Percentiles rank a stretch among this genome's conserved stretches.
Evolutionary conservation across 2,329 filamentous ascomycete genomes (phyloP).

Genomic region (Pseudogymnoascus sp.): DNA sequence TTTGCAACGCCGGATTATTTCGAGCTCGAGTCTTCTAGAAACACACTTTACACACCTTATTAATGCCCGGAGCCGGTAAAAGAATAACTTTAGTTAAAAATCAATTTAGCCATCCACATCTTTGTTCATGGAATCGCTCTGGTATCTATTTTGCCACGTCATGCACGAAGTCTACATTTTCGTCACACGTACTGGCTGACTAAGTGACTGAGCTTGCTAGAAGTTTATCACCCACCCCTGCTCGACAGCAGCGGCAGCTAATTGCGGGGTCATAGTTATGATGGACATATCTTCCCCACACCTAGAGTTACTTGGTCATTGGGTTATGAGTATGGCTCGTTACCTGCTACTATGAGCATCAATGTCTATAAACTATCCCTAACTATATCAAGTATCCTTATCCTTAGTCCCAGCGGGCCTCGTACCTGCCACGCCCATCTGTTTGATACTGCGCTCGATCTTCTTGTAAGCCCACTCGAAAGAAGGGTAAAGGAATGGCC

Average conservation of each 20-base stretch:
- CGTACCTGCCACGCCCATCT: slow-evolving; percentile 31
- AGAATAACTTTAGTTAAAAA: too few species aligned
- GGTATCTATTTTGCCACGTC: background rate
- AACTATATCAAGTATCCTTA: slow-evolving; percentile 6
- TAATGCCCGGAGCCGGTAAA: too few species aligned
- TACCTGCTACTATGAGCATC: background rate
- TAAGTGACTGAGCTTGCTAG: background rate
- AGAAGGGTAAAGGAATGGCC: slow-evolving; percentile 46
- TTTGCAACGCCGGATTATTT: background rate
- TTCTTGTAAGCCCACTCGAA: slow-evolving; percentile 31
- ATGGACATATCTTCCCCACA: too few species aligned
- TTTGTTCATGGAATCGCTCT: background rate
- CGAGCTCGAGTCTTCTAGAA: too few species aligned
- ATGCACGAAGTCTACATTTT: background rate
- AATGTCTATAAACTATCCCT: background rate
- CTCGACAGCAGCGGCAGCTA: background rate
- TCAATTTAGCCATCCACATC: too few species aligned
- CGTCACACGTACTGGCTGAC: background rate
- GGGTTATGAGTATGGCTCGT: too few species aligned
- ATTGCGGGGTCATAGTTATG: background rate
- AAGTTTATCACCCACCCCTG: background rate
- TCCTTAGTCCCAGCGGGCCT: background rate
- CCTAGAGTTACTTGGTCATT: too few species aligned
- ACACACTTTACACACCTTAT: too few species aligned
- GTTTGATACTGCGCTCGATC: slow-evolving; percentile 37